phyloP scores from a whole-genome alignment of 1,139 yeast species.

The Suzukiozyma palmioleophila region DNA sequence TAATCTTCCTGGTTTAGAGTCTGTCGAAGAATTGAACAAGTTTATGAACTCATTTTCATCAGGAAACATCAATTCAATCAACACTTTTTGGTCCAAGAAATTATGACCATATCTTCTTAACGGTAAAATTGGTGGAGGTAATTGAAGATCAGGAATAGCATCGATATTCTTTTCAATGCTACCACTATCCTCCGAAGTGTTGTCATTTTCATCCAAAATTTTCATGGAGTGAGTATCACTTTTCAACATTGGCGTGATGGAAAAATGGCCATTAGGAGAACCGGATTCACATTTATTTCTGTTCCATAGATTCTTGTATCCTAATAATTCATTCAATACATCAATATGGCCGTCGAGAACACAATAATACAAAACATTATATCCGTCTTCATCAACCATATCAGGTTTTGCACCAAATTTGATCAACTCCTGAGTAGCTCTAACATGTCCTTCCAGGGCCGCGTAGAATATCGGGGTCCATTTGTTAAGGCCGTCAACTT shows the following conservation, averaged over 20 bases:
- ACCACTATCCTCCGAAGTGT: conserved; percentile 40
- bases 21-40: conserved; percentile 42
- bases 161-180: conserved; percentile 36
- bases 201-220: conserved; percentile 32
- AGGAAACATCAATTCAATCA: conserved; percentile 70
- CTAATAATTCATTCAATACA: conserved; percentile 63
- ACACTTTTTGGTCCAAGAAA: conserved; percentile 82
- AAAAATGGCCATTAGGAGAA: not conserved
- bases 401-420: conserved; percentile 69
- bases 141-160: conserved; percentile 80
- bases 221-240: conserved; percentile 14
- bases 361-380: conserved; percentile 81
- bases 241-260: conserved; percentile 1
- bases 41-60: conserved; percentile 51
- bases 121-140: conserved; percentile 96
- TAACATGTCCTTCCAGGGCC: conserved; percentile 76
- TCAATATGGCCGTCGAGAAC: conserved; percentile 90
- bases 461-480: conserved; percentile 96
- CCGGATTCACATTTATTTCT: conserved; percentile 6
- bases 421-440: conserved; percentile 67
- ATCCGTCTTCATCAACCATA: conserved; percentile 78
- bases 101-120: conserved; percentile 92
- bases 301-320: conserved; percentile 13
- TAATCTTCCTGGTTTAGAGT: conserved; percentile 51
- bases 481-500: conserved; percentile 75